Conservation (phyloP, 2,329 filamentous ascomycete genomes). For the Onygenales sp. region DNA sequence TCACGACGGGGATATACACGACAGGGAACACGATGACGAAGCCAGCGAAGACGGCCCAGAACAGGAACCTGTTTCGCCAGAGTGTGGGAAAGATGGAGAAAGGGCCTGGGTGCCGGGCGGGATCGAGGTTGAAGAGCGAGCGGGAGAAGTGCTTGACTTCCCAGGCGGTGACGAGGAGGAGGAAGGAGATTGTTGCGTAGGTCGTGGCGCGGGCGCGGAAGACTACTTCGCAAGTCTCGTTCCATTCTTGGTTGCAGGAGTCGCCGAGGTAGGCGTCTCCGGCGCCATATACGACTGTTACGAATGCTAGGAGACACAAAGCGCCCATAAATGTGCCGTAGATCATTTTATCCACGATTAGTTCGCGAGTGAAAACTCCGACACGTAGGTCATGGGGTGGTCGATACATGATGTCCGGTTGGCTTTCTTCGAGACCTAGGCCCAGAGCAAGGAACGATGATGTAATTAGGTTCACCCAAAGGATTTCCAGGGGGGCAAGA, state of each 20-base stretch:
- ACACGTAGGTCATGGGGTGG: conserved; percentile 56
- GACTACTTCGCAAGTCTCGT: conserved; percentile 41
- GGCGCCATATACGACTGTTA: conserved; percentile 28
- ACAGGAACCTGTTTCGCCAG: conserved; percentile 62
- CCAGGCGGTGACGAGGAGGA: conserved; percentile 67
- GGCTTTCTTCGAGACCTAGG: conserved; percentile 67
- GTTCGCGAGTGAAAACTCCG: conserved; percentile 32
- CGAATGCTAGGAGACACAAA: conserved; percentile 31
- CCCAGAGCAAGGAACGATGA: conserved; percentile 80
- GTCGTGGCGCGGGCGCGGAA: conserved; percentile 64
- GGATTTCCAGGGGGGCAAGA: conserved; percentile 71
- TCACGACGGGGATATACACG: conserved; percentile 59
- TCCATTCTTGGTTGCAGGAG: conserved; percentile 45
- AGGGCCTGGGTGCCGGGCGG: conserved; percentile 46
- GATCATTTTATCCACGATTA: conserved; percentile 33
- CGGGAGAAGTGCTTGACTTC: conserved; percentile 65
- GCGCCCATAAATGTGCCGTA: conserved; percentile 39
- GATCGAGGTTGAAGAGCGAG: conserved; percentile 59
- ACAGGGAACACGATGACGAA: conserved; percentile 48
- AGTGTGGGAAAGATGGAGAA: conserved; percentile 55
- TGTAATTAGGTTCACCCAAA: conserved; percentile 90
- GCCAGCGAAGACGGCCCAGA: conserved; percentile 53
- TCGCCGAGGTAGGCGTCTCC: conserved; percentile 39
- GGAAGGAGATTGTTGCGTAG: conserved; percentile 66
- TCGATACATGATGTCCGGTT: conserved; percentile 66